A percentile compares a stretch with the other conserved stretches of the same genome.
phyloP scores from a whole-genome alignment of 1,139 yeast genomes.

The Yamadazyma mexicana region DNA sequence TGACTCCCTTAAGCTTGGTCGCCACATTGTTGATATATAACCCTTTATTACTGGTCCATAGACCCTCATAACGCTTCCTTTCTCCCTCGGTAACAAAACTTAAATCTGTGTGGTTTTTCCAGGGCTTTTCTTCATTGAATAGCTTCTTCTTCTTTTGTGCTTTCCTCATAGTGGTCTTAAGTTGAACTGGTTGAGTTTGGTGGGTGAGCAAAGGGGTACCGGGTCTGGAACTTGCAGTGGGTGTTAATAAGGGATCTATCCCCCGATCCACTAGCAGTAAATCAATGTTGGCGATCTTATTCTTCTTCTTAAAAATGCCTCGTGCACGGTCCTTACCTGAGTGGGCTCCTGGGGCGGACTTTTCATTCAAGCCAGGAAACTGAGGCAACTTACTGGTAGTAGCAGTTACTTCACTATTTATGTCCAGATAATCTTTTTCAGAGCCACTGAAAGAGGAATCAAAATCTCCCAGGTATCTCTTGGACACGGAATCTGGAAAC shows the following conservation, averaged over 20 bases:
- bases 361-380: slow-evolving; percentile 26
- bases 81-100: slow-evolving; percentile 66
- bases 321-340: slow-evolving; percentile 8
- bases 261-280: slow-evolving; percentile 18
- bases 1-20: slow-evolving; percentile 34
- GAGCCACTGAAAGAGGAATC: slow-evolving; percentile 14
- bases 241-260: slow-evolving; percentile 12
- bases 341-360: slow-evolving; percentile 4
- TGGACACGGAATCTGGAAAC: slow-evolving; percentile 10
- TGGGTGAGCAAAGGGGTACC: slow-evolving; percentile 16
- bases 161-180: slow-evolving; percentile 70
- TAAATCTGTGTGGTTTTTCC: slow-evolving; percentile 82
- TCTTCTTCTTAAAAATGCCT: slow-evolving; percentile 4
- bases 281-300: slow-evolving; percentile 17
- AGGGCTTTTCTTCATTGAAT: slow-evolving; percentile 90
- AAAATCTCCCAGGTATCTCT: slow-evolving; percentile 17
- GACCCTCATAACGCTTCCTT: slow-evolving; percentile 84
- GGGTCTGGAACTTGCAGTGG: slow-evolving; percentile 17
- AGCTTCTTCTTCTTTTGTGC: slow-evolving; percentile 45
- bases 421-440: slow-evolving; percentile 12
- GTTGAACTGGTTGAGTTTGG: slow-evolving; percentile 36
- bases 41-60: slow-evolving; percentile 89
- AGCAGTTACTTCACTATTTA: slow-evolving; percentile 7
- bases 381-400: slow-evolving; percentile 22
- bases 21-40: slow-evolving; percentile 50